Conservation (phyloP, 2,329 filamentous ascomycete species). For the Exophiala spinifera region DNA sequence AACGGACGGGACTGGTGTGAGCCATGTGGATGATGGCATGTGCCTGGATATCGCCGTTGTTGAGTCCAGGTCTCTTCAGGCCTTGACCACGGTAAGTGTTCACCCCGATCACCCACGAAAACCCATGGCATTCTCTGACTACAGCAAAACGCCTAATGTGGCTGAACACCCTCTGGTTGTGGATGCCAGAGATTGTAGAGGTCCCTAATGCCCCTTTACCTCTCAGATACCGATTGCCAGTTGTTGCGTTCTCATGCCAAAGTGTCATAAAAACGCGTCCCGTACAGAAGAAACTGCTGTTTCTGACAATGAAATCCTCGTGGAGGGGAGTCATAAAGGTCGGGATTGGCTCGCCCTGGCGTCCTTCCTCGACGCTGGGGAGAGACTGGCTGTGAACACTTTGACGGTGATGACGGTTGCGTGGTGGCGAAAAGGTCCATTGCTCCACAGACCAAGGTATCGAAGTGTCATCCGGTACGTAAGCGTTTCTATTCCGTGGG, state of each 20-base stretch:
- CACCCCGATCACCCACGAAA: constrained; percentile 38
- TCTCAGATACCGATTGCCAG: neutral
- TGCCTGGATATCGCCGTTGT: constrained; percentile 28
- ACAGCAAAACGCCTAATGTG: constrained; percentile 32
- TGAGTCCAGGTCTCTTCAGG: constrained; percentile 37
- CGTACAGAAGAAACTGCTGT: constrained; percentile 3
- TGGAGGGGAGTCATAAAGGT: neutral
- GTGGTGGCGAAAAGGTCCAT: neutral
- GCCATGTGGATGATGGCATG: constrained; percentile 41
- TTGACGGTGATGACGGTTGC: neutral
- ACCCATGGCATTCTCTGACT: constrained; percentile 29
- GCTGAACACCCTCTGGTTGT: constrained; percentile 3
- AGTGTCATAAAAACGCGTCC: constrained; percentile 33
- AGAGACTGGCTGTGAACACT: neutral
- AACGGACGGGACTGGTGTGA: constrained; percentile 16
- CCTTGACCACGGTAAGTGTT: constrained; percentile 40
- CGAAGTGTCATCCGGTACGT: neutral
- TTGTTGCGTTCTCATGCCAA: constrained; percentile 32
- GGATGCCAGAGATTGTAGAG: constrained; percentile 13
- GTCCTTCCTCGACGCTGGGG: neutral
- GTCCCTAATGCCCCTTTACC: too few species aligned
- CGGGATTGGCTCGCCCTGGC: neutral
- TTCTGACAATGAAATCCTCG: neutral
- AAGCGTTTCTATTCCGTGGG: neutral
- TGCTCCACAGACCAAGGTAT: neutral